Percentiles rank a stretch among this genome's conserved stretches.
phyloP scores from a whole-genome alignment of 306 rosid species.

The Vachellia pachyceras region DNA sequence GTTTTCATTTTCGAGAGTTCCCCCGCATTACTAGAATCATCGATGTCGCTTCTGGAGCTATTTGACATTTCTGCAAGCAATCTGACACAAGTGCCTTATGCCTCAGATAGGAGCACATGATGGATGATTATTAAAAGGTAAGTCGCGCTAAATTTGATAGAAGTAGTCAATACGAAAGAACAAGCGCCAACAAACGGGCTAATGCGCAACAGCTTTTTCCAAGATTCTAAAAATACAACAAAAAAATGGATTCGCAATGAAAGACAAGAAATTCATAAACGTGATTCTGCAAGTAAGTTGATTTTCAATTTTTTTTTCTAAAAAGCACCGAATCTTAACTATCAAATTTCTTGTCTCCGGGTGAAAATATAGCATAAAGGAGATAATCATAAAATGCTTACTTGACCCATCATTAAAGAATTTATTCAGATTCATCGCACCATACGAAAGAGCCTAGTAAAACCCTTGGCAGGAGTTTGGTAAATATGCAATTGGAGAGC shows the following conservation, averaged over 20 bases:
- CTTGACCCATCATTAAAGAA: background rate
- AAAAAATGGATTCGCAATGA: background rate
- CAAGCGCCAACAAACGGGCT: constrained; percentile 10
- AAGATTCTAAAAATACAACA: background rate
- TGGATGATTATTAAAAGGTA: constrained; percentile 5
- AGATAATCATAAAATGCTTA: background rate
- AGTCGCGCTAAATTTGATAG: background rate
- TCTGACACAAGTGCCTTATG: constrained; percentile 24
- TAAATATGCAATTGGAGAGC: background rate
- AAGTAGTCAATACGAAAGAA: background rate
- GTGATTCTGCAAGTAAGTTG: constrained; percentile 8
- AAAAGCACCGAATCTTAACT: background rate
- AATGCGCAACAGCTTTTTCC: constrained; percentile 5
- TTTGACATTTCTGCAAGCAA: constrained; percentile 58
- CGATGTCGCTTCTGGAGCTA: constrained; percentile 39
- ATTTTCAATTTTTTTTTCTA: background rate
- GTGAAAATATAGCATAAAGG: background rate
- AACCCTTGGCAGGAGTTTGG: background rate
- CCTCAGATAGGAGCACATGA: constrained; percentile 25
- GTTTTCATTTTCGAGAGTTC: constrained; percentile 63
- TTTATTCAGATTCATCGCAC: background rate
- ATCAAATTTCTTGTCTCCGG: background rate
- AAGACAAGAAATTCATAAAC: constrained; percentile 7
- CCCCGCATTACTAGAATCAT: constrained; percentile 45
- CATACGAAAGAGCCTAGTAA: background rate